Conservation (phyloP, 345 rosid genomes). For the Euphorbia lathyris region DNA sequence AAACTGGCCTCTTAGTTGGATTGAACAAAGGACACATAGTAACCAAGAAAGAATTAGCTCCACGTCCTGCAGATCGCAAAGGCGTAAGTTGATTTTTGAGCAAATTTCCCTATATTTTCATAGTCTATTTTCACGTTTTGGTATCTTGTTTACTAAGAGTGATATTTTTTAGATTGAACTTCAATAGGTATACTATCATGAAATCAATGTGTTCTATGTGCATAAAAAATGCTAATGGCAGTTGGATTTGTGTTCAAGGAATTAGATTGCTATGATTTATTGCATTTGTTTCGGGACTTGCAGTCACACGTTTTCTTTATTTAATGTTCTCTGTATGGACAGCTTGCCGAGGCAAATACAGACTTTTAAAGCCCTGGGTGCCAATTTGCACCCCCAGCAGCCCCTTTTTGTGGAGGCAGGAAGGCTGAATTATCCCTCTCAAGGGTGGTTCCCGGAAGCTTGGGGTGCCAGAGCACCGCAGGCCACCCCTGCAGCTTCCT, state of each 20-base stretch:
- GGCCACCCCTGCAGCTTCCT: too few species aligned
- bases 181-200: not conserved
- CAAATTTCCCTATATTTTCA: not conserved
- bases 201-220: not conserved
- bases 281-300: not conserved
- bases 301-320: not conserved
- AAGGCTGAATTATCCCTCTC: too few species aligned
- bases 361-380: too few species aligned
- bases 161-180: not conserved
- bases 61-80: constrained; percentile 52
- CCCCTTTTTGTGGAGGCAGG: too few species aligned
- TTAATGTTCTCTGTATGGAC: not conserved
- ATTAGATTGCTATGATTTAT: not conserved
- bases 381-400: too few species aligned
- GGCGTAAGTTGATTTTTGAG: constrained; percentile 40
- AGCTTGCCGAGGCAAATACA: too few species aligned
- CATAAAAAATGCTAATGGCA: not conserved
- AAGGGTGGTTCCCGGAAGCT: too few species aligned
- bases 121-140: not conserved
- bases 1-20: constrained; percentile 57
- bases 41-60: constrained; percentile 51
- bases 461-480: too few species aligned
- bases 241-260: too few species aligned
- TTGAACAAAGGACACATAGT: constrained; percentile 63
- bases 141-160: not conserved